Percentiles rank a stretch among this genome's conserved stretches.
Conservation (phyloP, 108 stramenopile genomes). For the Thalassiosira profunda region DNA sequence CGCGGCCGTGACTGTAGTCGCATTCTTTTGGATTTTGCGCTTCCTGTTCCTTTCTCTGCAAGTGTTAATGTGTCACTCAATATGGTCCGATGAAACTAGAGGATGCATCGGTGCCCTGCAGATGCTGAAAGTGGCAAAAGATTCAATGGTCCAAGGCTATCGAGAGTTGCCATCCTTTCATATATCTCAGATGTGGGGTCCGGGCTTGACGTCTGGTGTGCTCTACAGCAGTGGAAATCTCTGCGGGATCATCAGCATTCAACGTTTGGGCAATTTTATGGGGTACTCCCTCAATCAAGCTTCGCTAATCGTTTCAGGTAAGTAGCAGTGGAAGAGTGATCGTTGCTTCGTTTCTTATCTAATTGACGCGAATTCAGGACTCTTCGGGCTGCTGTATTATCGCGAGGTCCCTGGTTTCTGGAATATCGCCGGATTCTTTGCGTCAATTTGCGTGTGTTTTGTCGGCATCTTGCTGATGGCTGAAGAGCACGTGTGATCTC, state of each 20-base stretch:
- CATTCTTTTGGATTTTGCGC: slow-evolving; percentile 63
- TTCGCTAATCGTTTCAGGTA: slow-evolving; percentile 52
- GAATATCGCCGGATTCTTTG: slow-evolving; percentile 29
- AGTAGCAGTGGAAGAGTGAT: too few relatives aligned
- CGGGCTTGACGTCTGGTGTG: slow-evolving; percentile 55
- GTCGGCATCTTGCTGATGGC: slow-evolving; percentile 27
- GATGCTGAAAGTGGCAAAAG: slow-evolving; percentile 31
- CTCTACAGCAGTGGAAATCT: slow-evolving; percentile 77
- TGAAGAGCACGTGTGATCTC: too few relatives aligned
- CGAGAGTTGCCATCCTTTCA: slow-evolving; percentile 67
- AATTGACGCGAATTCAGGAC: too few relatives aligned
- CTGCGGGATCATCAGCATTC: slow-evolving; percentile 68
- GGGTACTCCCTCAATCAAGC: slow-evolving; percentile 71
- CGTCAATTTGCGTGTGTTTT: slow-evolving; percentile 11
- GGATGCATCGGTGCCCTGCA: slow-evolving; percentile 3
- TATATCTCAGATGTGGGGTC: slow-evolving; percentile 59
- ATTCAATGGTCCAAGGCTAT: slow-evolving; percentile 48
- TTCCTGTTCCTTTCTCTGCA: too few relatives aligned
- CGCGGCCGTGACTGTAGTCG: slow-evolving; percentile 66
- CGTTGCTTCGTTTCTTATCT: too few relatives aligned
- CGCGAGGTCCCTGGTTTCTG: slow-evolving; percentile 22
- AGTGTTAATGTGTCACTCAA: too few relatives aligned
- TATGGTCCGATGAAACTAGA: too few relatives aligned
- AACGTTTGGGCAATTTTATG: slow-evolving; percentile 78
- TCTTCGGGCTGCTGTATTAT: slow-evolving; percentile 34